Evolutionary conservation across 2,329 filamentous ascomycete genomes (phyloP), one percentile per base, ranked within the genome.

Genomic region (Orbilia brochopaga): DNA sequence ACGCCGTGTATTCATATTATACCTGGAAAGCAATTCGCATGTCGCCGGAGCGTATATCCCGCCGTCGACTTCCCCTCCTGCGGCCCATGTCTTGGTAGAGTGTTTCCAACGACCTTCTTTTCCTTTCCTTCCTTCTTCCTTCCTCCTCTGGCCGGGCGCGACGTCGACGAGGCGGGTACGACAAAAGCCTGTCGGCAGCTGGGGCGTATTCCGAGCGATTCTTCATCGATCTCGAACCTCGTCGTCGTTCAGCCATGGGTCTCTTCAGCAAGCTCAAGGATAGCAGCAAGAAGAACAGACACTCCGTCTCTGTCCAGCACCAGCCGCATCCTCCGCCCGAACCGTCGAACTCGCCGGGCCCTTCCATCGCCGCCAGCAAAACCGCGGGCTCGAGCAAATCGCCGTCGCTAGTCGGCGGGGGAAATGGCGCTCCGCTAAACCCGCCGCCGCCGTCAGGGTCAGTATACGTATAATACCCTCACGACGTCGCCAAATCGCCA

Each of bases 231-330:
- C 52, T 23, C 7, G 48, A 21, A 1, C 30, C 15, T 54, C 19
- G 59, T 62, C 53, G 53, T 46, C 35, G 32, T 30, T 48, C 58
- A 58, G 59, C 54, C 59, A 70, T 70, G 66, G 66, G 66, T 42
- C 27, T 70, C 35, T 70, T 70, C 30, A 70, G 59, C 59, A 63
- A 61, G 59, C 53, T 54, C 46, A 70, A 70, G 23, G 66, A 48
- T 7, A 37, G 53, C 55, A 42, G 58, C 59, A 70, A 60, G 59
- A 70, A 70, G 59, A 63, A 70, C 27, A 70, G 66, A 52, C 53
- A 70, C 54, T 70, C 66, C 8, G 50, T 70, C 48, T n/a, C n/a
- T n/a, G n/a, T n/a, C n/a, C n/a, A n/a, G n/a, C 46, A 53, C n/a
- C 57, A 63, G 19, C 17, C 48, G 21, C 52, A 46, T n/a, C 23